A percentile compares a stretch with the other conserved stretches of the same genome.
Conservation (phyloP, 179 eudicot species). For the Amaranthus tricolor region DNA sequence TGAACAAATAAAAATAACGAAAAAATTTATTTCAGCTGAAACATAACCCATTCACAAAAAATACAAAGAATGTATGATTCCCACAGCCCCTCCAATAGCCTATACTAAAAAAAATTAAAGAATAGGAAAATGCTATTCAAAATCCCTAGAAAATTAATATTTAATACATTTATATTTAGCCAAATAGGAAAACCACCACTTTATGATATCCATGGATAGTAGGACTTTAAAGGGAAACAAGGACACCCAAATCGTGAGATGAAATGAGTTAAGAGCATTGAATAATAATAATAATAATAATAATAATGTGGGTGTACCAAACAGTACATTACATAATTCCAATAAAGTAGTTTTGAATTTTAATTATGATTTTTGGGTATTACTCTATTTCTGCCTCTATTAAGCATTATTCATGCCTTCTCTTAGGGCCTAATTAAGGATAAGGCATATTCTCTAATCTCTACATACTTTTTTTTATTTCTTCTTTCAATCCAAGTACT, state of each 20-base stretch:
- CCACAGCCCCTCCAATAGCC: too few species aligned
- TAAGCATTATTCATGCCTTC: slow-evolving; percentile 6
- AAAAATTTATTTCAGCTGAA: too few species aligned
- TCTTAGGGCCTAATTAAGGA: background rate
- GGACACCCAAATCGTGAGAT: background rate
- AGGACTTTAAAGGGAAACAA: background rate
- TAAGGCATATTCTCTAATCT: background rate
- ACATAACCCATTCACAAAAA: too few species aligned
- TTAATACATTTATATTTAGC: too few species aligned
- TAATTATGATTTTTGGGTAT: background rate
- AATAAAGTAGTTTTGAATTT: background rate
- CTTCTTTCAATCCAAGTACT: background rate
- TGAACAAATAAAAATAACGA: too few species aligned
- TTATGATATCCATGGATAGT: too few species aligned
- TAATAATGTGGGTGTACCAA: slow-evolving; percentile 8
- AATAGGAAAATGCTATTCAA: too few species aligned
- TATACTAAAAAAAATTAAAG: too few species aligned
- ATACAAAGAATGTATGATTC: too few species aligned
- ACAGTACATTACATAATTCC: slow-evolving; percentile 1
- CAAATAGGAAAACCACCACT: too few species aligned
- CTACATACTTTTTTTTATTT: background rate
- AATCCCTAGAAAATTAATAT: too few species aligned
- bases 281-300: background rate
- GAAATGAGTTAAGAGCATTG: background rate
- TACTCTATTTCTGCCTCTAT: too few species aligned